These are phyloP conservation scores for Globisporangium nodosum DNA, from an alignment of 352 stramenopile species.

Conservation along the genomic window DNA sequence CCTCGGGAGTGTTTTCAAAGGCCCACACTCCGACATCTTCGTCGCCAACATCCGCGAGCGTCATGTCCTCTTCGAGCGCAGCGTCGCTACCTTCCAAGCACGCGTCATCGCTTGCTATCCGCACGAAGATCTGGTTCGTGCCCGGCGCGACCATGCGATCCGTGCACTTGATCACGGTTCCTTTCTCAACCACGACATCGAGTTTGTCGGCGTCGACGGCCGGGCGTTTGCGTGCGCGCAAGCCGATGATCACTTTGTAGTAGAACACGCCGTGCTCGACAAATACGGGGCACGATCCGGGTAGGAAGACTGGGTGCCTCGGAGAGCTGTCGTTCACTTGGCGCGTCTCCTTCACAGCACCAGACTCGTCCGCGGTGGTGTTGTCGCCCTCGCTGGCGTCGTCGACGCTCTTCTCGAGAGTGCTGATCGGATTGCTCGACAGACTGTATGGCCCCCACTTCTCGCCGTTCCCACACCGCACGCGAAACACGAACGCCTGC, in stretches of 20 bases:
- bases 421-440: slow-evolving; percentile 51
- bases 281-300: slow-evolving; percentile 55
- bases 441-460: slow-evolving; percentile 65
- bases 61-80: neutral
- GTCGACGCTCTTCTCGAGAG: slow-evolving; percentile 26
- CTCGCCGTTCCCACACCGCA: slow-evolving; percentile 51
- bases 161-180: slow-evolving; percentile 39
- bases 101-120: slow-evolving; percentile 12
- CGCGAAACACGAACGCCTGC: slow-evolving; percentile 53
- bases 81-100: slow-evolving; percentile 6
- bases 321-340: neutral
- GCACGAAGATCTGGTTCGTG: slow-evolving; percentile 65
- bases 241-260: slow-evolving; percentile 45
- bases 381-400: slow-evolving; percentile 2
- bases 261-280: slow-evolving; percentile 58
- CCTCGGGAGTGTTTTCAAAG: slow-evolving; percentile 60
- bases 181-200: slow-evolving; percentile 47
- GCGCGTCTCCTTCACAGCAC: neutral
- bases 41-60: neutral
- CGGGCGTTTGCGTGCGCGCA: slow-evolving; percentile 41
- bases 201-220: slow-evolving; percentile 49
- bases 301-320: slow-evolving; percentile 35
- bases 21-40: slow-evolving; percentile 39
- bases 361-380: neutral
- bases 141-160: slow-evolving; percentile 53